Evolutionary conservation across 768 basidiomycete genomes (phyloP).

Genomic region (Paxillus ammoniavirescens): DNA sequence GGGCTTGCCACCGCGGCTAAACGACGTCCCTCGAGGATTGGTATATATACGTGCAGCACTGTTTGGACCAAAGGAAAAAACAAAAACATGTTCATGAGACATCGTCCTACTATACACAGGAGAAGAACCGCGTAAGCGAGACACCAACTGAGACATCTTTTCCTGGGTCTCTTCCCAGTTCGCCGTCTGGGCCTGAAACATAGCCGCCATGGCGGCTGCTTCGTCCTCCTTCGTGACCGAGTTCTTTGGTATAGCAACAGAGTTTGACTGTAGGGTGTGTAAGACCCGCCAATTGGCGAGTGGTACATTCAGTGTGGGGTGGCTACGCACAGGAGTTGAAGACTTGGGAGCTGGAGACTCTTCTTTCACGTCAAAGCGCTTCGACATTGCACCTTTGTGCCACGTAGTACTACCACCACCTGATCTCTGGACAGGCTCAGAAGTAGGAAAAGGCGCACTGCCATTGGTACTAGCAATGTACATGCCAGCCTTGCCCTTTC

Average conservation of each 20-base stretch:
- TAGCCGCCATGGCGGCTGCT: conserved; percentile 94
- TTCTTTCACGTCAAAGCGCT: conserved; percentile 86
- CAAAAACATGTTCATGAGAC: conserved; percentile 70
- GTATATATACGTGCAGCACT: conserved; percentile 69
- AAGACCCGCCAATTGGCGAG: conserved; percentile 24
- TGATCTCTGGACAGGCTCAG: conserved; percentile 44
- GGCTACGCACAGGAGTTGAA: conserved; percentile 31
- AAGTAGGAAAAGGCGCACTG: conserved; percentile 41
- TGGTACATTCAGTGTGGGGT: conserved; percentile 22
- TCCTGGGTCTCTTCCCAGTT: conserved; percentile 99
- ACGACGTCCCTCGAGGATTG: conserved; percentile 65
- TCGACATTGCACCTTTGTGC: conserved; percentile 80
- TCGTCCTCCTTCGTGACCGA: conserved; percentile 70
- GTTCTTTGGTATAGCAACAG: conserved; percentile 34
- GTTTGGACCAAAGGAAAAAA: conserved; percentile 35
- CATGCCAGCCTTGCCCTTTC: conserved; percentile 79
- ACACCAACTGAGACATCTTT: conserved; percentile 99
- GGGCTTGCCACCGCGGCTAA: conserved; percentile 58
- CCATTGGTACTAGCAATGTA: conserved; percentile 58
- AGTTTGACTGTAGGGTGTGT: conserved; percentile 33
- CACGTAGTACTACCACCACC: conserved; percentile 43
- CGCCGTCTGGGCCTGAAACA: conserved; percentile 91
- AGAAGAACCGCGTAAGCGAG: conserved; percentile 52
- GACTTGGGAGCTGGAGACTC: conserved; percentile 38
- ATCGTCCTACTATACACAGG: conserved; percentile 61